Base-by-base conservation (phyloP, 192 early-diverging fungal genomes). In the Diversispora epigaea region DNA sequence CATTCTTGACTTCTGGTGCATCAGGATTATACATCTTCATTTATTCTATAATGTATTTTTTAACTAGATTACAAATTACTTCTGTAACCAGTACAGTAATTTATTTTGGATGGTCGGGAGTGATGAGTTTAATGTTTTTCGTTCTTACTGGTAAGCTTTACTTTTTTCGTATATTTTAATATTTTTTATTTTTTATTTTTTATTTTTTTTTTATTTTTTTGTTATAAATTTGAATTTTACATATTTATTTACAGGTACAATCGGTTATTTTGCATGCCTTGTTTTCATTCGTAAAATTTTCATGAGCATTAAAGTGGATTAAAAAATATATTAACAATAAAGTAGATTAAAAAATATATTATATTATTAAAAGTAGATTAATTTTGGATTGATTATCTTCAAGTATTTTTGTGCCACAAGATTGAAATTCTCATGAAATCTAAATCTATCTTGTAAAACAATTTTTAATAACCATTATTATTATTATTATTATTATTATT, bases 21-120 rank as follows among this genome's bases (percentile, higher is more conserved):
- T 89, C 93, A 22, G 92, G 91, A 3, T 76, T 92, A 46, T 97
- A 98, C 78, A 91, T 96, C 41, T 95, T 95, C 76, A 69, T 92
- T 70, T 98, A 98, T 76, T 91, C 92, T 3, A 82, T 95, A 50
- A 84, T 95, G 80, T 98, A 95, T 70, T 98, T 93, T 80, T 83
- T 87, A 57, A 86, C 91, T 8, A 89, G 88, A 44, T 85, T 94
- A 57, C 87, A 91, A 67, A 91, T 98, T 86, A 88, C 90, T 49
- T 89, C 90, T 6, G 84, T 90, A 21, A 92, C 93, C 49, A 91
- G 91, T 71, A 84, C 90, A 17, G 86, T 91, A 4, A 89, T 93
- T 75, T 98, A 95, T 81, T 96, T 98, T 89, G 94, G 94, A 62
- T 98, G 93, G 82, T 93, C 92, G 61, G 80, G 80, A 5, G 85